Base-by-base conservation (phyloP, 179 eudicot genomes). In the Camellia oleifera region DNA sequence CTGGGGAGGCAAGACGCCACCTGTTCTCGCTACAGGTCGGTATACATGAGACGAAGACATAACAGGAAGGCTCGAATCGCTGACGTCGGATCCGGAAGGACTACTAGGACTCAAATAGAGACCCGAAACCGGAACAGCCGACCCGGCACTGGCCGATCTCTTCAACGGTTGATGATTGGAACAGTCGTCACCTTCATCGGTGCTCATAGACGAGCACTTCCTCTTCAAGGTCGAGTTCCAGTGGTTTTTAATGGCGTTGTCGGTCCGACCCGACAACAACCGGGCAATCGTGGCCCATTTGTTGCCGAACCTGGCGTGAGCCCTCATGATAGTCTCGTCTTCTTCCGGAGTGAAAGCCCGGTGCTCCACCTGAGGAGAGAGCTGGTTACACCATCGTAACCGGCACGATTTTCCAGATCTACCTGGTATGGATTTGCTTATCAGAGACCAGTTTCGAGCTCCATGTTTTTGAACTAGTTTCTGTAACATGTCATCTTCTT, bases 241-340 rank as follows among this genome's bases (percentile, higher is more conserved):
- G 80, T 91, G 94, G 67, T 91, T 91, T 80, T 91, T 91, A 6
- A 91, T 90, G 6, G 94, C 91, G 89, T 91, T 91, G 65, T 91
- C 94, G 45, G 94, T 91, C 67, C 94, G 81, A 0, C 94, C 94
- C 14, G 88, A 81, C 0, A 91, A 67, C 54, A 91, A 74, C 0
- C 92, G 87, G 75, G 94, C 94, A 4, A 91, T 91, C 1, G 94
- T 90, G 23, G 94, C 94, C 94, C 94, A 91, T 78, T 91, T 90
- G 80, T 90, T 91, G 4, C 95, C 95, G 61, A 90, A 88, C 58
- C 85, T 65, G 8, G 91, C 89, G 32, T 91, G 95, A 0, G 95
- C 95, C 44, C 89, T 82, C 57, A 91, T 78, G 44, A 91, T 91
- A 2, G 90, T 85, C 8, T 88, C 91, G 42, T 91, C 95, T 61